phyloP scores from a whole-genome alignment of 352 stramenopile species.

The Pelagophyceae sp. region DNA sequence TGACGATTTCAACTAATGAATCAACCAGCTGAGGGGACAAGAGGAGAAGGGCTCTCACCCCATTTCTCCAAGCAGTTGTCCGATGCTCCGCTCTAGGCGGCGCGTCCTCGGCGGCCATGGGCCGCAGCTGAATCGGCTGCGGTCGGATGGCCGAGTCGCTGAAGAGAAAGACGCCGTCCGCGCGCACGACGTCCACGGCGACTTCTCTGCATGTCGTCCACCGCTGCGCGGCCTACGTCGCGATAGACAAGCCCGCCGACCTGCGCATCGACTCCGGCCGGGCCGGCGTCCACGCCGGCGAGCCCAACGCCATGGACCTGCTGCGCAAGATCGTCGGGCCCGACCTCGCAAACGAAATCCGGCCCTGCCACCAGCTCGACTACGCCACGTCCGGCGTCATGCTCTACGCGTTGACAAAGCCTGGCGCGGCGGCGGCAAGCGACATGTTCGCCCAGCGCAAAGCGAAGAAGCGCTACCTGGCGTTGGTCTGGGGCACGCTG shows the following conservation, averaged over 20 bases:
- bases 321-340: background rate
- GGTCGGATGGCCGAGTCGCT: background rate
- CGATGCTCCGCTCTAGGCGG: background rate
- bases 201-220: background rate
- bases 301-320: constrained; percentile 6
- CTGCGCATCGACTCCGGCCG: background rate
- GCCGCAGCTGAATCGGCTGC: too few species aligned
- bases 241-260: constrained; percentile 10
- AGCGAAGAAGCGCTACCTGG: constrained; percentile 70
- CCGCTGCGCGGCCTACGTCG: constrained; percentile 1
- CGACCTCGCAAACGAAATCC: background rate
- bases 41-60: background rate
- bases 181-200: background rate
- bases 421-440: constrained; percentile 55
- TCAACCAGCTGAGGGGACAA: background rate
- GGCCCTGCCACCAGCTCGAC: constrained; percentile 60
- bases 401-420: constrained; percentile 57
- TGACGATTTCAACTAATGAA: background rate
- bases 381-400: constrained; percentile 75
- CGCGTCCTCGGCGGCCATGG: background rate
- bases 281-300: background rate
- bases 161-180: background rate
- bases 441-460: constrained; percentile 63
- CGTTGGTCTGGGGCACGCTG: constrained; percentile 58
- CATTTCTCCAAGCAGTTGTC: background rate